Base-by-base conservation (phyloP, 2,329 filamentous ascomycete genomes). In the Clonostachys byssicola region DNA sequence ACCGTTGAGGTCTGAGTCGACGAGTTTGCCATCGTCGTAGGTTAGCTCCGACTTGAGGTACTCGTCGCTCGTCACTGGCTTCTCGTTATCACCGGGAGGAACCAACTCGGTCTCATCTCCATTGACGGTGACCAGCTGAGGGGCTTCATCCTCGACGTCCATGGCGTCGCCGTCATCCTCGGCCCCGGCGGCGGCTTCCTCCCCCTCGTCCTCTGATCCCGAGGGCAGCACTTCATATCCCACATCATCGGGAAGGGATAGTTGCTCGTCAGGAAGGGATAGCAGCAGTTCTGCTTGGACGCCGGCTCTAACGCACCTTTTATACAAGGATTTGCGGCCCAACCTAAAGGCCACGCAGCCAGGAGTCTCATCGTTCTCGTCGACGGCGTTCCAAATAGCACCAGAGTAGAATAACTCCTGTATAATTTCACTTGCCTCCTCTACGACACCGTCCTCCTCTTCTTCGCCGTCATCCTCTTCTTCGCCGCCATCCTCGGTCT, bases 381-480 rank as follows among this genome's bases (percentile, higher is more conserved):
- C 90, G 47, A 97, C 74, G 63, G 96, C 92, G 70, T 99, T 99
- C 94, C 94, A 99, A 56, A 97, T 96, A 12, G 90, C 94, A 34
- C 94, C 94, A 56, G 88, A 86, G 59, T 92, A 79, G 50, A 97
- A 83, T 8, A 97, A 76, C 60, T 94, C 80, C 55, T 81, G 79
- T 5, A 96, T 72, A 0, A 86, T 85, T 45, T 83, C 80, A 47
- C 78, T 77, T 4, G 84, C 88, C 38, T 80, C 78, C 42, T 84
- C 78, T 34, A 87, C 64, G 23, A 66, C 62, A 46, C 67, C 56
- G 23, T 70, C 66, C 20, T 70, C 68, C 10, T 62, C 62, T 4
- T 65, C n/a, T n/a, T n/a, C n/a, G n/a, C n/a, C n/a, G n/a, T n/a
- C n/a, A n/a, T n/a, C 63, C 4, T 60, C 56, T 6, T 53, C 53